phyloP scores from a whole-genome alignment of 192 early-diverging fungal genomes.

The Mortierella alpina region DNA sequence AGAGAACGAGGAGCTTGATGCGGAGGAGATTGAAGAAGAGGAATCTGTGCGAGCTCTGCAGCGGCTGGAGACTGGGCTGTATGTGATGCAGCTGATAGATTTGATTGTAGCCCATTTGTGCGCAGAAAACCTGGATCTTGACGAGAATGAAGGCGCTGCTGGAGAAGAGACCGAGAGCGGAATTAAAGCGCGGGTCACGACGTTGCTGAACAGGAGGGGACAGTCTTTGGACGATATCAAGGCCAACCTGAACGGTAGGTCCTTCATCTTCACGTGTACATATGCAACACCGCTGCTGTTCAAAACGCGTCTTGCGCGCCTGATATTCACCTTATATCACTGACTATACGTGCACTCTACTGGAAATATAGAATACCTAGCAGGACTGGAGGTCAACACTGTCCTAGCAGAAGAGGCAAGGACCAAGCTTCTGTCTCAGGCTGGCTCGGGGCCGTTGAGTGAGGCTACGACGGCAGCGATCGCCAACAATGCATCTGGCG shows the following conservation, averaged over 20 bases:
- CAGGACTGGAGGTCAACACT: conserved; percentile 37
- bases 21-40: conserved; percentile 67
- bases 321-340: neutral
- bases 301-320: neutral
- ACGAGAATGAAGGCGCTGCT: conserved; percentile 12
- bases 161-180: conserved; percentile 18
- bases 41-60: conserved; percentile 75
- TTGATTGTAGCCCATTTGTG: conserved; percentile 74
- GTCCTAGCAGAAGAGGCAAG: conserved; percentile 41
- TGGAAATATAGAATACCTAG: conserved; percentile 24
- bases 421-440: conserved; percentile 36
- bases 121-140: conserved; percentile 57
- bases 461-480: neutral
- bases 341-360: neutral
- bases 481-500: neutral
- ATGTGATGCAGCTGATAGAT: conserved; percentile 80
- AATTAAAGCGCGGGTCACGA: conserved; percentile 53
- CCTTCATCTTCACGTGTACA: too few species aligned
- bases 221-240: conserved; percentile 59
- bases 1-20: conserved; percentile 57
- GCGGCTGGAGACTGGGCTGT: conserved; percentile 83
- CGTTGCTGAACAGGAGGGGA: conserved; percentile 56
- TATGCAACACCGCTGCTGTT: too few species aligned
- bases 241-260: conserved; percentile 57
- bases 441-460: conserved; percentile 13